Base-by-base conservation (phyloP, 164 flowering plant genomes). In the Magnolia sinica region DNA sequence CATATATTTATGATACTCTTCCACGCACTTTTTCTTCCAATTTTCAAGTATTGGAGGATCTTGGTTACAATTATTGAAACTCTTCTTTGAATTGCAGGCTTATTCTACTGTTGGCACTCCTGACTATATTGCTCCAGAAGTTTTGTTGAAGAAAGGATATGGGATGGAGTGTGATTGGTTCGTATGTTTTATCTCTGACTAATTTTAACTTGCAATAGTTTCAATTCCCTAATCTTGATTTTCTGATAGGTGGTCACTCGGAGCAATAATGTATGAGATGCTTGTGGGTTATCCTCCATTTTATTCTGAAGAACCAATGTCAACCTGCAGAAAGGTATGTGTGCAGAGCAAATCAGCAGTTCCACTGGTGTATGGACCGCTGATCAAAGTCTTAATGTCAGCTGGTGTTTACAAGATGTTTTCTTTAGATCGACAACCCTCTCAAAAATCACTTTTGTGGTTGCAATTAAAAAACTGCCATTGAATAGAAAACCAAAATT, bases 241-340 rank as follows among this genome's bases (percentile, higher is more conserved):
- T 77, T 75, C 58, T 78, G 76, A 37, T 23, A 88, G 91, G 91
- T 86, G 91, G 91, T 88, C 91, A 52, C 86, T 88, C 50, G 91
- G 89, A 61, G 88, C 89, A 63, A 87, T 87, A 18, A 86, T 87
- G 90, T 84, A 76, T 78, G 90, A 87, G 76, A 87, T 87, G 90
- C 88, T 88, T 59, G 88, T 88, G 75, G 91, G 91, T 13, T 88
- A 82, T 78, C 91, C 91, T 50, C 91, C 91, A 73, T 88, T 88
- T 79, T 88, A 88, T 78, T 88, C 91, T 61, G 89, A 87, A 64
- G 91, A 88, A 63, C 89, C 91, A 58, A 87, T 88, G 88, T 80
- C 86, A 71, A 88, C 91, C 22, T 88, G 91, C 81, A 77, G 91
- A 76, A 88, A 88, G 91, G 91, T 88, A 83, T 55, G 64, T 50